Conservation (phyloP, 148 eudicot species). For the Nepenthes mirabilis region DNA sequence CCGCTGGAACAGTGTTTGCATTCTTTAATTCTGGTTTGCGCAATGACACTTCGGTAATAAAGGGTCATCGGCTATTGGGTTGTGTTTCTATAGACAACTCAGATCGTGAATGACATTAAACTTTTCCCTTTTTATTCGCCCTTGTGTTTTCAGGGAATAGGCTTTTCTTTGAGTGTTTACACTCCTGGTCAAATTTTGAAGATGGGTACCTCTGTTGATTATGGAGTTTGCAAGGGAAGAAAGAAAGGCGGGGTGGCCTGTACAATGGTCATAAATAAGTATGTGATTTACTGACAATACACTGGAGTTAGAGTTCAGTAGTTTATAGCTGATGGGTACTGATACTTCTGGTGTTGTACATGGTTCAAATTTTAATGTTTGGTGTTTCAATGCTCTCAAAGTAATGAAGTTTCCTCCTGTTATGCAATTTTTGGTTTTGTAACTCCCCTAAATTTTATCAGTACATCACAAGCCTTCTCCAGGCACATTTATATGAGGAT, state of each 20-base stretch:
- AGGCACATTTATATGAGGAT: no score
- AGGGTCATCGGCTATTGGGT: conserved; percentile 5
- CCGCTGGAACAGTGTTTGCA: conserved; percentile 51
- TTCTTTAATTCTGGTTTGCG: conserved; percentile 61
- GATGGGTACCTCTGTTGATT: conserved; percentile 80
- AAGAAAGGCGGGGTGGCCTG: conserved; percentile 71
- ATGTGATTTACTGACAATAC: conserved; percentile 12
- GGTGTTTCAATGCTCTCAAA: no score
- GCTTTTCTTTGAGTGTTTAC: conserved; percentile 67
- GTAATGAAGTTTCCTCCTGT: no score
- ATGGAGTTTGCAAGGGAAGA: conserved; percentile 74
- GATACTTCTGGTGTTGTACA: no score
- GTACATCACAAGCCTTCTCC: no score
- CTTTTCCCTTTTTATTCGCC: conserved; percentile 3
- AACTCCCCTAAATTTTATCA: no score
- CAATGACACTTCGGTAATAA: conserved; percentile 58
- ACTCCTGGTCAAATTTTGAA: conserved; percentile 60
- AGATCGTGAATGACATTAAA: not conserved
- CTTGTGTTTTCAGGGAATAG: conserved; percentile 40
- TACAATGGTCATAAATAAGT: conserved; percentile 59
- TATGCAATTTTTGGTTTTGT: no score
- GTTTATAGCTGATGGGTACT: no score
- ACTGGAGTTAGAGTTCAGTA: not conserved
- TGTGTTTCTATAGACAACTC: not conserved
- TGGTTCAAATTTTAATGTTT: no score